These are phyloP conservation scores for Fraxinus sp. DNA, from an alignment of 305 asterid species.

Conservation along the genomic window DNA sequence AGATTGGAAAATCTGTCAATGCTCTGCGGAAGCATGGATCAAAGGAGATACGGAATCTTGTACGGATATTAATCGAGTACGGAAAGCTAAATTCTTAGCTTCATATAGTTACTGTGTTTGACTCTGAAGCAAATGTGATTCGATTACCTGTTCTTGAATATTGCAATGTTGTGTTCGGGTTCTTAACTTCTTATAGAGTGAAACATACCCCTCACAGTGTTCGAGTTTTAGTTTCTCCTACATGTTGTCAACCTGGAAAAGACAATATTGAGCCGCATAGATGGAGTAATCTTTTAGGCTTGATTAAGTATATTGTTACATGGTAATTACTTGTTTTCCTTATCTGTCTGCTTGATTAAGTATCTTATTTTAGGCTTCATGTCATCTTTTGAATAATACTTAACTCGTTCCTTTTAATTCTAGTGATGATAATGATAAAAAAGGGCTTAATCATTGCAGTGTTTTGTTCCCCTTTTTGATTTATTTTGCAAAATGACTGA, in stretches of 20 bases:
- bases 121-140: not conserved
- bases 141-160: conserved; percentile 3
- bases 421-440: not conserved
- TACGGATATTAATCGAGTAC: conserved; percentile 52
- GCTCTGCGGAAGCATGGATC: conserved; percentile 54
- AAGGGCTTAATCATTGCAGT: not conserved
- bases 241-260: not conserved
- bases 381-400: not conserved
- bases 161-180: not conserved
- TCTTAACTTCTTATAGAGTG: not conserved
- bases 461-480: not conserved
- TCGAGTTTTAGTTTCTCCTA: not conserved
- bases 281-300: not conserved
- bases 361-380: not conserved
- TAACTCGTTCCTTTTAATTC: not conserved
- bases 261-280: not conserved
- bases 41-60: conserved; percentile 48
- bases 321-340: not conserved
- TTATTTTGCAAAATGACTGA: not conserved
- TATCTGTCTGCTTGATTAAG: not conserved
- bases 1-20: conserved; percentile 63
- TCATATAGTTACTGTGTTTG: not conserved
- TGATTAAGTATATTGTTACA: not conserved
- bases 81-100: conserved; percentile 27
- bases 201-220: not conserved